Evolutionary conservation across 192 early-diverging fungal species (phyloP), one percentile per base, ranked within the genome.

Genomic region (Podila epigama): DNA sequence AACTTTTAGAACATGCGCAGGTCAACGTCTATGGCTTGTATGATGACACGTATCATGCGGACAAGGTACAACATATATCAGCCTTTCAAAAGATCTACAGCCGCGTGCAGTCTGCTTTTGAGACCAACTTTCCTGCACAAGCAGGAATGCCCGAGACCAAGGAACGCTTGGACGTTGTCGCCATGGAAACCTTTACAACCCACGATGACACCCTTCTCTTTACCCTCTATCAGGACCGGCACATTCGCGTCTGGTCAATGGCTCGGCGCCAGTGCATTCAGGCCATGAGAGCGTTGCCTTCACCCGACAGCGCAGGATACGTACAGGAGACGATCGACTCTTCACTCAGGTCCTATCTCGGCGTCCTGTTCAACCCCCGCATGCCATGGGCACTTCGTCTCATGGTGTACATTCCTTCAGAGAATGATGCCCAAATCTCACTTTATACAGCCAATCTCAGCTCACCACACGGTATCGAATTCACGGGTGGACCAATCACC

Each of bases 311-410:
- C 5, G 51, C 65, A 11, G 73, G 73, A 35, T 68, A 63, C 22
- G 34, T 77, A 9, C 73, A 77, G 48, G 73, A 77, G 56, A 68
- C 73, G 8, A 58, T 77, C 15, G 60, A 59, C 36, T 15, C 42
- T 22, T 58, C 73, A 15, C 34, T 50, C 11, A 60, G 59, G 2
- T 59, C 73, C 3, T 54, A 77, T 36, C 54, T 77, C 22, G 61
- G 55, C 7, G 53, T 77, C 31, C 25, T 77, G 18, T 68, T 61
- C 60, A 77, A 77, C 31, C 73, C 73, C 0, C 25, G 37, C 5
- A 68, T 64, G 73, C 66, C 73, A 9, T 68, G 61, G 73, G 39
- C 62, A 6, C n/a, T 77, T 18, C 59, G 73, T 27, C 66, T 77
- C 13, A 18, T 77, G 37, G 60, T 34, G 7, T 77, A 77, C 27